Evolutionary conservation across 2,329 filamentous ascomycete species (phyloP).

Genomic region (Microsporum canis): DNA sequence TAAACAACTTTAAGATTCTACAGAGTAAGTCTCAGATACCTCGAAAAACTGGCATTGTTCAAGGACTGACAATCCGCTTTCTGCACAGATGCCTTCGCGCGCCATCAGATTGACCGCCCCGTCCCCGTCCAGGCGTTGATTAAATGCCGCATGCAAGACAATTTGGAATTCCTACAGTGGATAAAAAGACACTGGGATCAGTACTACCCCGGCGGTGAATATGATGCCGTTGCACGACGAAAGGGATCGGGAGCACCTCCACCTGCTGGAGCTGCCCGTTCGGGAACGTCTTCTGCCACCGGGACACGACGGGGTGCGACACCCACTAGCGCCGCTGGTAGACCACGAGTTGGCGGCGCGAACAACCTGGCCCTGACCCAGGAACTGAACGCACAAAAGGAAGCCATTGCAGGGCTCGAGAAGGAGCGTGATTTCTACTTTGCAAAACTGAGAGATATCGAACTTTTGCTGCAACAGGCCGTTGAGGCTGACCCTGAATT

Average conservation of each 20-base stretch:
- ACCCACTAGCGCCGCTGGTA: slow-evolving; percentile 42
- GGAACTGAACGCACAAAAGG: slow-evolving; percentile 82
- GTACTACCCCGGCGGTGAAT: slow-evolving; percentile 93
- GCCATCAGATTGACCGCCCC: slow-evolving; percentile 78
- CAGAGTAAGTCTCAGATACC: slow-evolving; percentile 57
- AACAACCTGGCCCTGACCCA: slow-evolving; percentile 62
- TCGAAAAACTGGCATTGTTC: neutral
- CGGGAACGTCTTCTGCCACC: slow-evolving; percentile 36
- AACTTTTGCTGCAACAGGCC: slow-evolving; percentile 83
- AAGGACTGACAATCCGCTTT: neutral
- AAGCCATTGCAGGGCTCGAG: slow-evolving; percentile 89
- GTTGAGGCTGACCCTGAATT: slow-evolving; percentile 86
- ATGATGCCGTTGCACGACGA: slow-evolving; percentile 76
- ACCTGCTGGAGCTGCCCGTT: slow-evolving; percentile 34
- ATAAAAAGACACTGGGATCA: slow-evolving; percentile 96
- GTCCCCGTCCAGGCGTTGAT: slow-evolving; percentile 79
- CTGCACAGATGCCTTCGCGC: slow-evolving; percentile 58
- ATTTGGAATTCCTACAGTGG: slow-evolving; percentile 97
- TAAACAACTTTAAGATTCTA: slow-evolving; percentile 96
- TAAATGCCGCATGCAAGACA: slow-evolving; percentile 99
- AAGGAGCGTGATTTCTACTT: slow-evolving; percentile 98
- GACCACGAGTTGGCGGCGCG: slow-evolving; percentile 39
- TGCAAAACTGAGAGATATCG: slow-evolving; percentile 94
- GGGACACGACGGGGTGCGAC: slow-evolving; percentile 48
- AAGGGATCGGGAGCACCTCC: slow-evolving; percentile 60